Conservation (phyloP, 1,139 yeast genomes). For the Hansenula sp. region DNA sequence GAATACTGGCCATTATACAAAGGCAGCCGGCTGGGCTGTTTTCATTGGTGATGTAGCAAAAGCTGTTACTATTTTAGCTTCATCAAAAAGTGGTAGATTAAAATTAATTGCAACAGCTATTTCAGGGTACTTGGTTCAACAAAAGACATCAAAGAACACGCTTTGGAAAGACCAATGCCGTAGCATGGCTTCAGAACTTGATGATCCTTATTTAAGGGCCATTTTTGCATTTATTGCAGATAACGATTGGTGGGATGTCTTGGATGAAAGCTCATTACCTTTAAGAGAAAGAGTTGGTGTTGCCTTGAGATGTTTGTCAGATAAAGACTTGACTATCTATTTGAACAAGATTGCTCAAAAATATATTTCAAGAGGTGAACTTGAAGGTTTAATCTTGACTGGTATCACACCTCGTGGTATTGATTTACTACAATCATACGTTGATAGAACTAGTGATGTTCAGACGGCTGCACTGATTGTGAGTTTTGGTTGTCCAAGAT, state of each 20-base stretch:
- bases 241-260: slow-evolving; percentile 94
- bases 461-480: slow-evolving; percentile 88
- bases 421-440: slow-evolving; percentile 79
- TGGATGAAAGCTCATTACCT: slow-evolving; percentile 87
- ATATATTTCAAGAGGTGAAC: slow-evolving; percentile 73
- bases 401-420: slow-evolving; percentile 86
- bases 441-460: slow-evolving; percentile 85
- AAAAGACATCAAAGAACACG: slow-evolving; percentile 55
- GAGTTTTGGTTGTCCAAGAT: slow-evolving; percentile 79
- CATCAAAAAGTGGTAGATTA: slow-evolving; percentile 41
- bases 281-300: slow-evolving; percentile 85
- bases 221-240: slow-evolving; percentile 93
- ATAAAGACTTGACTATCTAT: slow-evolving; percentile 66
- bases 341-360: slow-evolving; percentile 65
- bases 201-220: slow-evolving; percentile 85
- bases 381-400: slow-evolving; percentile 86
- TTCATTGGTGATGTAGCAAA: slow-evolving; percentile 84
- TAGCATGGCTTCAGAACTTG: slow-evolving; percentile 78
- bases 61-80: slow-evolving; percentile 69
- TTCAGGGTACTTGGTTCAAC: slow-evolving; percentile 85
- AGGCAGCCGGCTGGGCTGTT: slow-evolving; percentile 98
- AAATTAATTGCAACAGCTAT: slow-evolving; percentile 89
- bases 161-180: slow-evolving; percentile 95
- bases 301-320: slow-evolving; percentile 80
- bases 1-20: slow-evolving; percentile 59